These are phyloP conservation scores for Blastobotrys persicus DNA, from an alignment of 1,139 yeast species.

Conservation along the genomic window DNA sequence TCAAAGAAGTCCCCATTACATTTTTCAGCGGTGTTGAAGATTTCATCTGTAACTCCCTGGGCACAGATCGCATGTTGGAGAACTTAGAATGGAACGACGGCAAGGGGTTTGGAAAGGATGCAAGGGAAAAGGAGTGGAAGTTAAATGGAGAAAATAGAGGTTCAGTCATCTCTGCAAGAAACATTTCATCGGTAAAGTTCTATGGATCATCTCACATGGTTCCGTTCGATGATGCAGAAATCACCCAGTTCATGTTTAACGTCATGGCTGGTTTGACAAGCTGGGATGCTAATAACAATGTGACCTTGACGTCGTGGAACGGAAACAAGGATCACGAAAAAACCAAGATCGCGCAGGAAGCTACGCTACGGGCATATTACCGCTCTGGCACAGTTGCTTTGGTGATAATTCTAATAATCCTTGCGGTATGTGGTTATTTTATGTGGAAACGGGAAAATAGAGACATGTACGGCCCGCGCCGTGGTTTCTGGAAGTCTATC, in stretches of 20 bases:
- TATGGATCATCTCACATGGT: constrained; percentile 90
- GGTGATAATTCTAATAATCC: constrained; percentile 32
- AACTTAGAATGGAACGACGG: constrained; percentile 67
- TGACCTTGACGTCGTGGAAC: constrained; percentile 13
- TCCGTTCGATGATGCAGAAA: constrained; percentile 75
- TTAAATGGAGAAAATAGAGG: constrained; percentile 27
- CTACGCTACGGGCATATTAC: constrained; percentile 40
- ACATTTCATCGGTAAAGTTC: constrained; percentile 71
- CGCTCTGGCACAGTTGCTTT: constrained; percentile 42
- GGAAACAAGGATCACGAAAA: constrained; percentile 18
- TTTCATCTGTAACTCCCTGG: constrained; percentile 79
- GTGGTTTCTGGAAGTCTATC: constrained; percentile 23
- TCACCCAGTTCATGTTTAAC: constrained; percentile 59
- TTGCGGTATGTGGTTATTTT: constrained; percentile 30
- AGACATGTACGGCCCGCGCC: constrained; percentile 4
- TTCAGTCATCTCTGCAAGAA: constrained; percentile 47
- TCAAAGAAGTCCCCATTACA: constrained; percentile 57
- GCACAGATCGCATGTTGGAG: constrained; percentile 65
- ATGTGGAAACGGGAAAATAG: constrained; percentile 21
- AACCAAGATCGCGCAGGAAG: constrained; percentile 32
- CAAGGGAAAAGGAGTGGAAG: constrained; percentile 24
- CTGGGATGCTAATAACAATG: constrained; percentile 20
- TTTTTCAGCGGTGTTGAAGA: constrained; percentile 88
- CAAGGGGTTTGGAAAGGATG: constrained; percentile 44
- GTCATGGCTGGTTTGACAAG: constrained; percentile 33